These are phyloP conservation scores for Sphagnum tenellum DNA, from an alignment of 225 moss, liverwort and hornwort genomes.

Conservation along the genomic window DNA sequence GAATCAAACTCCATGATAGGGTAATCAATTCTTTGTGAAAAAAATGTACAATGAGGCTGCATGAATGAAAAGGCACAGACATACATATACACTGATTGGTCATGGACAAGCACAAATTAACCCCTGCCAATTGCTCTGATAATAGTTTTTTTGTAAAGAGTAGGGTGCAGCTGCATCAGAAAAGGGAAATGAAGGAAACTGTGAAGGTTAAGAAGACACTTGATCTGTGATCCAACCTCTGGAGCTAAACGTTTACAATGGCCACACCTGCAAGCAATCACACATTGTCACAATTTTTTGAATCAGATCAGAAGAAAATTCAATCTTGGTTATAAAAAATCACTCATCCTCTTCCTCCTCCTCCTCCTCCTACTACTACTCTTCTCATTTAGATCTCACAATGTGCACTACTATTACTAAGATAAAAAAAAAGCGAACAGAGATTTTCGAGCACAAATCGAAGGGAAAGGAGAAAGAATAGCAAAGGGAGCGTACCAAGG, in stretches of 20 bases:
- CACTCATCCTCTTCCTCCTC: too few relatives aligned
- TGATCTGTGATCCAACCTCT: slow-evolving; percentile 30
- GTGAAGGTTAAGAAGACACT: background rate
- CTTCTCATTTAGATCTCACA: too few relatives aligned
- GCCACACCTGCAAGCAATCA: slow-evolving; percentile 52
- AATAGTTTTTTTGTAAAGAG: background rate
- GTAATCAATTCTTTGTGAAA: too few relatives aligned
- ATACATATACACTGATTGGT: too few relatives aligned
- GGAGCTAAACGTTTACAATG: slow-evolving; percentile 78
- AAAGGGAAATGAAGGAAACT: too few relatives aligned
- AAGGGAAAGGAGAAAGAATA: background rate
- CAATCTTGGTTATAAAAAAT: too few relatives aligned
- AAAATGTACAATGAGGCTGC: background rate
- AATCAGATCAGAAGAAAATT: background rate
- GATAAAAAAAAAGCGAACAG: background rate
- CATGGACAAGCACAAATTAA: too few relatives aligned
- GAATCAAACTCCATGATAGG: too few relatives aligned
- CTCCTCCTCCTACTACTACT: too few relatives aligned
- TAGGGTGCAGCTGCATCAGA: too few relatives aligned
- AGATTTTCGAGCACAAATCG: background rate
- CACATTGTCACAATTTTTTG: background rate
- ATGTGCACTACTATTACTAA: too few relatives aligned
- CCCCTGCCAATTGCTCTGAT: too few relatives aligned
- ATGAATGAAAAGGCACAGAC: background rate
- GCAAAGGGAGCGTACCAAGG: slow-evolving; percentile 44